Evolutionary conservation across 805 yeast genomes (phyloP).

Genomic region (Teunomyces cretensis): DNA sequence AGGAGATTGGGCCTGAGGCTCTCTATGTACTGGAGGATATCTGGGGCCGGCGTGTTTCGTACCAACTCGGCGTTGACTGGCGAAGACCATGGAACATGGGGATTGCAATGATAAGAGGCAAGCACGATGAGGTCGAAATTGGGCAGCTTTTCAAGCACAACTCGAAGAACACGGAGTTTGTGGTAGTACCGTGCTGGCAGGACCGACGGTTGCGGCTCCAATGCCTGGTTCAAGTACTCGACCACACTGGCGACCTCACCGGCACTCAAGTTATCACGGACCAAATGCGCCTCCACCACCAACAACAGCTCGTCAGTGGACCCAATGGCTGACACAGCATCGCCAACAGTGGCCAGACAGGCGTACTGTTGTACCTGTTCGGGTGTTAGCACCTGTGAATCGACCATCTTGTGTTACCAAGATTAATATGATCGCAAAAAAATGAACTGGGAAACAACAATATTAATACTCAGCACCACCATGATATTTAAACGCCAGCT

Average conservation of each 20-base stretch:
- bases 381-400: neutral
- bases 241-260: neutral
- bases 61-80: slow-evolving; percentile 7
- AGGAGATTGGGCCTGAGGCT: neutral
- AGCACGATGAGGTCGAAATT: slow-evolving; percentile 3
- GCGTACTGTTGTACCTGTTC: neutral
- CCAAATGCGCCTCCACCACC: slow-evolving; percentile 1
- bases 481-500: slow-evolving; percentile 3
- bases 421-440: neutral
- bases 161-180: slow-evolving; percentile 1
- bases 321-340: neutral
- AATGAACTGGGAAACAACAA: no score
- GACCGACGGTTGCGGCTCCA: neutral
- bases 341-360: neutral
- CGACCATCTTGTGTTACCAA: neutral
- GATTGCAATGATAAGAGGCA: slow-evolving; percentile 24
- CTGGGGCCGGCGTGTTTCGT: neutral
- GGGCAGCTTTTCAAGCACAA: neutral
- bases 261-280: neutral
- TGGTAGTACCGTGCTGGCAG: neutral
- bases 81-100: slow-evolving; percentile 30
- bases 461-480: no score
- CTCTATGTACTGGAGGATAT: neutral
- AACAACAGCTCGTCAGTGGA: neutral
- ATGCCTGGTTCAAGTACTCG: neutral